A percentile compares a stretch with the other conserved stretches of the same genome.
Evolutionary conservation across 208 protist species (phyloP).

Genomic region (Leishmania tarentolae): DNA sequence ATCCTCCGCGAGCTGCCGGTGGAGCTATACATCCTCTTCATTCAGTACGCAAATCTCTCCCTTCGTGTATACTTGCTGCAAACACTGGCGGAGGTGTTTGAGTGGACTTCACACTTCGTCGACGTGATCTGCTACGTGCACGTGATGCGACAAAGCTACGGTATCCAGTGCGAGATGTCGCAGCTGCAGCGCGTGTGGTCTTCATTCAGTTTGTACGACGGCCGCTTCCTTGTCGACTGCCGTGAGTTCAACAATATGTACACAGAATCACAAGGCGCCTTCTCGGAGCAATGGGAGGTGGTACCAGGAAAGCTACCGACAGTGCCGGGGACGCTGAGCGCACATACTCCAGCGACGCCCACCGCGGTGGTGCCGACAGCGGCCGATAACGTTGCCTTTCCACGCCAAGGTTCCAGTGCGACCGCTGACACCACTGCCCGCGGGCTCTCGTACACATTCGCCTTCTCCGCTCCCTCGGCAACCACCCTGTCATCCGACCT

Average conservation of each 20-base stretch:
- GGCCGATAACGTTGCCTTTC: neutral
- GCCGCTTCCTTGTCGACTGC: constrained; percentile 30
- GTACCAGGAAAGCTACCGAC: neutral
- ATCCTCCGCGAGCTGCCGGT: constrained; percentile 43
- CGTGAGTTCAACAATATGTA: constrained; percentile 29
- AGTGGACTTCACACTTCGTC: constrained; percentile 56
- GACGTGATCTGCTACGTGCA: constrained; percentile 62
- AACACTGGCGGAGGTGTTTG: constrained; percentile 60
- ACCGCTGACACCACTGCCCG: neutral
- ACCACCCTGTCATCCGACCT: neutral
- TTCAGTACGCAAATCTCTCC: constrained; percentile 56
- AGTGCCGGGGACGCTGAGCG: neutral
- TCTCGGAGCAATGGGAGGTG: constrained; percentile 26
- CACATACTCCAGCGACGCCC: too few relatives aligned
- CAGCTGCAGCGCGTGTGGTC: constrained; percentile 56
- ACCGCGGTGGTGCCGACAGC: neutral
- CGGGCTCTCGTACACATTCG: neutral
- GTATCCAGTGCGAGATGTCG: constrained; percentile 43
- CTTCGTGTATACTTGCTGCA: constrained; percentile 55
- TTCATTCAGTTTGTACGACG: constrained; percentile 42
- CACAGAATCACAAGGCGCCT: constrained; percentile 31
- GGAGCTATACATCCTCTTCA: constrained; percentile 64
- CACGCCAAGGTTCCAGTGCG: neutral
- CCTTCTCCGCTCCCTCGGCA: neutral
- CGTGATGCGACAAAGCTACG: constrained; percentile 50